Conservation (phyloP, 805 yeast genomes). For the Nematodospora valgi region DNA sequence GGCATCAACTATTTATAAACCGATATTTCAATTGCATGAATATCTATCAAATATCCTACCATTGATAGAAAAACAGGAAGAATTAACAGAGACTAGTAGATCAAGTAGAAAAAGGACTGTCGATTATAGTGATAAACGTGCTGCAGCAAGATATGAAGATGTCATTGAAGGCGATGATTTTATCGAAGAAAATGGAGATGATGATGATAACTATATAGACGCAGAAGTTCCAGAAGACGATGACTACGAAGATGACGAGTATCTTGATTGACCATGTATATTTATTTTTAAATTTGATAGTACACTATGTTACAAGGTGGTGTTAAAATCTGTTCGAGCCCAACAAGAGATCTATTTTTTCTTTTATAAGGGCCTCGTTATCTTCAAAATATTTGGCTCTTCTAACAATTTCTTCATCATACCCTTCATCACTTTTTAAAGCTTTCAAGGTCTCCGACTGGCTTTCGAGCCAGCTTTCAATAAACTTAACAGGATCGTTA, state of each 20-base stretch:
- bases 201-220: conserved; percentile 19
- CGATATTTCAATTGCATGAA: conserved; percentile 20
- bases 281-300: background rate
- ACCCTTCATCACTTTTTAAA: conserved; percentile 84
- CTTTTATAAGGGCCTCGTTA: conserved; percentile 61
- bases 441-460: conserved; percentile 84
- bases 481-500: conserved; percentile 72
- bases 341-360: conserved; percentile 73
- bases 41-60: conserved; percentile 27
- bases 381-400: conserved; percentile 76
- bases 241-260: conserved; percentile 16
- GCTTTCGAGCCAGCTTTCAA: conserved; percentile 70
- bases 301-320: too few relatives aligned
- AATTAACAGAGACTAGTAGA: conserved; percentile 9
- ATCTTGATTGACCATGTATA: background rate
- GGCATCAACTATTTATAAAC: conserved; percentile 6
- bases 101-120: conserved; percentile 16
- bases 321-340: conserved; percentile 48
- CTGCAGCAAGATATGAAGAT: conserved; percentile 8
- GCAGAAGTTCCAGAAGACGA: conserved; percentile 11
- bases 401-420: conserved; percentile 84
- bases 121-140: conserved; percentile 17
- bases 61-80: conserved; percentile 24
- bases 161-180: conserved; percentile 14
- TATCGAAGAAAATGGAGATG: conserved; percentile 13